A percentile compares a stretch with the other conserved stretches of the same genome.
Evolutionary conservation across 129 eudicot species (phyloP).

Genomic region (Chrysanthemum makinoi): DNA sequence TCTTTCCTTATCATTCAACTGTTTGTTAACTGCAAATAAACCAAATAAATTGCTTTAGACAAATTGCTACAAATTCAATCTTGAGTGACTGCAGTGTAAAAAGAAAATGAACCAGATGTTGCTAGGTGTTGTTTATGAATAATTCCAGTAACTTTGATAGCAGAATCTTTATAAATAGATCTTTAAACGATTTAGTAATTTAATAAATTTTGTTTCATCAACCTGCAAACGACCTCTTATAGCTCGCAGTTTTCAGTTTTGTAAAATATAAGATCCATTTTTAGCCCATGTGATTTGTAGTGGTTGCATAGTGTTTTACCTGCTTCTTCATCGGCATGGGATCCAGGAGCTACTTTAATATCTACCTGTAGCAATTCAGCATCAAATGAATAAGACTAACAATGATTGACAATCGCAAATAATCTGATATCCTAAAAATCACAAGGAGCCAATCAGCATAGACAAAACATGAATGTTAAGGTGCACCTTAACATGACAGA

Average conservation of each 20-base stretch:
- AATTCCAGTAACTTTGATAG: background rate
- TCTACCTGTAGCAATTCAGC: constrained; percentile 55
- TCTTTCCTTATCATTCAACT: constrained; percentile 89
- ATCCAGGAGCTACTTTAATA: constrained; percentile 87
- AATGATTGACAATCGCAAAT: background rate
- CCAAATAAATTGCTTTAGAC: background rate
- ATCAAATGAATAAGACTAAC: constrained; percentile 6
- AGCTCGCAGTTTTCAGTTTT: background rate
- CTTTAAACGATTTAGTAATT: too few species aligned
- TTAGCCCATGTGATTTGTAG: background rate
- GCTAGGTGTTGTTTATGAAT: background rate
- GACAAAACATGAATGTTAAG: background rate
- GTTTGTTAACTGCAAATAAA: constrained; percentile 71
- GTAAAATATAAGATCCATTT: background rate
- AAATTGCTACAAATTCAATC: background rate
- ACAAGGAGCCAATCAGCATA: background rate
- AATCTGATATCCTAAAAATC: background rate
- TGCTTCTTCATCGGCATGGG: constrained; percentile 91
- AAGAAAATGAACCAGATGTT: background rate
- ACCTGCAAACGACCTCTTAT: constrained; percentile 3
- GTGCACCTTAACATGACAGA: background rate
- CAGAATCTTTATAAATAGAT: too few species aligned
- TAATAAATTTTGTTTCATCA: too few species aligned
- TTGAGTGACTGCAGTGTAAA: background rate
- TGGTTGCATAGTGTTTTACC: constrained; percentile 36